Evolutionary conservation across 176 grass and related monocot species (phyloP).

Genomic region (Aegilops speltoides): DNA sequence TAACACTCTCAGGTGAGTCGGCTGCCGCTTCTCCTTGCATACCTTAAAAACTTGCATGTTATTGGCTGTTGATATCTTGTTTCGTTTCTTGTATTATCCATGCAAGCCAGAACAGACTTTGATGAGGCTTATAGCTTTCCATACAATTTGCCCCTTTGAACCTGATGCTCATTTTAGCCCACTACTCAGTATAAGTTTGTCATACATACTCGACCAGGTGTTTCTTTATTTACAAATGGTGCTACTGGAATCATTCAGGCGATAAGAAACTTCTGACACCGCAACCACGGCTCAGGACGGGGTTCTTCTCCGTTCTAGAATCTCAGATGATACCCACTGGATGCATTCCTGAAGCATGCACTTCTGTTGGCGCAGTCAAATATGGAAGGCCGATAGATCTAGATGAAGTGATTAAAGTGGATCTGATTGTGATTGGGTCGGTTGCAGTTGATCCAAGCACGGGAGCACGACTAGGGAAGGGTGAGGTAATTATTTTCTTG

Average conservation of each 20-base stretch:
- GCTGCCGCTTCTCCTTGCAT: neutral
- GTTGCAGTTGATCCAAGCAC: conserved; percentile 95
- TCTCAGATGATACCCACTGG: conserved; percentile 63
- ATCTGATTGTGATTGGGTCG: conserved; percentile 83
- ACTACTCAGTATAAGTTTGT: neutral
- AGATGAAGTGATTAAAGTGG: conserved; percentile 79
- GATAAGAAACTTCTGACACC: conserved; percentile 86
- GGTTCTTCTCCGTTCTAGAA: conserved; percentile 83
- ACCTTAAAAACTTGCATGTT: neutral
- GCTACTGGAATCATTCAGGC: conserved; percentile 37
- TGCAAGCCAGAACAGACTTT: conserved; percentile 2
- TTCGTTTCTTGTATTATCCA: neutral
- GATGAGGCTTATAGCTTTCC: neutral
- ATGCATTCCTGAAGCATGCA: conserved; percentile 79
- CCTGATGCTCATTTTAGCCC: neutral
- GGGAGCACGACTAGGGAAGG: conserved; percentile 83
- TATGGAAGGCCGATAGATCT: conserved; percentile 79
- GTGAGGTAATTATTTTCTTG: conserved; percentile 63
- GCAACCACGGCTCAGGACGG: conserved; percentile 85
- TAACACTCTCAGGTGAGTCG: conserved; percentile 70
- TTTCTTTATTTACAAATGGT: neutral
- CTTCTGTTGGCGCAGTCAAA: conserved; percentile 87
- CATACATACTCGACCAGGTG: neutral
- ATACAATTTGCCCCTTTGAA: neutral
- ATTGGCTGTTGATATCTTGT: neutral